These are phyloP conservation scores for Chrysophaeum taylorii DNA, from an alignment of 352 stramenopile species.

Conservation along the genomic window DNA sequence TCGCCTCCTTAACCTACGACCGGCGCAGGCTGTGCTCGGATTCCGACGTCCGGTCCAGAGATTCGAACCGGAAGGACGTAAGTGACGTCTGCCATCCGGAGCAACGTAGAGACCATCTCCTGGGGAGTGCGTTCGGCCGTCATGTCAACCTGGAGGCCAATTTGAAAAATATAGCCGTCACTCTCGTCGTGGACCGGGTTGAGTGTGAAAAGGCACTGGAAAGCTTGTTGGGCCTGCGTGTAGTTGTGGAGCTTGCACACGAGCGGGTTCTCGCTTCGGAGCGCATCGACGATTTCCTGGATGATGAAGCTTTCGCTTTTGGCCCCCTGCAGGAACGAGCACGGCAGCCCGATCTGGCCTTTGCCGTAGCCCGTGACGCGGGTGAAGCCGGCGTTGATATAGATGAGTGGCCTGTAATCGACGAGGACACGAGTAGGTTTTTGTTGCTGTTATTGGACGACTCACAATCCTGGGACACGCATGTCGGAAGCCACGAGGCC, in stretches of 20 bases:
- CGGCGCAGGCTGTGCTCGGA: no score
- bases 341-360: constrained; percentile 24
- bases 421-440: no score
- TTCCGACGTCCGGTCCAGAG: no score
- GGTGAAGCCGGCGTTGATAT: constrained; percentile 26
- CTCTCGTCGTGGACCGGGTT: constrained; percentile 22
- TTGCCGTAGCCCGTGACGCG: constrained; percentile 21
- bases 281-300: constrained; percentile 28
- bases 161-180: constrained; percentile 28
- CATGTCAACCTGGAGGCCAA: constrained; percentile 29
- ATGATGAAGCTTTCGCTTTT: constrained; percentile 27
- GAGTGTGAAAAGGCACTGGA: constrained; percentile 26
- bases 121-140: no score
- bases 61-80: no score
- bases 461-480: constrained; percentile 23
- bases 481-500: constrained; percentile 9
- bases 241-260: constrained; percentile 30
- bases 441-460: no score
- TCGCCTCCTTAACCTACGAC: no score
- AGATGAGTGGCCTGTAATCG: constrained; percentile 19
- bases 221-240: constrained; percentile 26
- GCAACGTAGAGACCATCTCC: no score
- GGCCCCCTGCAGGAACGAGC: constrained; percentile 26
- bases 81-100: no score
- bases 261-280: constrained; percentile 25